Conservation (phyloP, 805 yeast genomes). For the Starmerella floricola region DNA sequence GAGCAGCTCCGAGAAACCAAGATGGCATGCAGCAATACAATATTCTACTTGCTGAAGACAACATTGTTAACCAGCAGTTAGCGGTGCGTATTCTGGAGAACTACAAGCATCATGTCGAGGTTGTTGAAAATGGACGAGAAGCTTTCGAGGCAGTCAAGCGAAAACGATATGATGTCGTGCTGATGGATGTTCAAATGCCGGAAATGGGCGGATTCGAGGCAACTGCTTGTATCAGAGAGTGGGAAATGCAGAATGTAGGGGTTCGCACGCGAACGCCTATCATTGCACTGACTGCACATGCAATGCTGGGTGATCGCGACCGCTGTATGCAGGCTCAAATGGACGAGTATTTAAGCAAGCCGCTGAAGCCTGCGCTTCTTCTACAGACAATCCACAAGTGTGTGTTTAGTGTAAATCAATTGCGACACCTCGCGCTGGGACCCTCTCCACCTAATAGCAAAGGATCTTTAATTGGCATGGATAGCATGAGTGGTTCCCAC, state of each 20-base stretch:
- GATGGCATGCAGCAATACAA: slow-evolving; percentile 67
- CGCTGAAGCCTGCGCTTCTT: slow-evolving; percentile 68
- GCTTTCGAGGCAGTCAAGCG: slow-evolving; percentile 65
- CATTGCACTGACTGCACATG: slow-evolving; percentile 84
- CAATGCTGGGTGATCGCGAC: slow-evolving; percentile 88
- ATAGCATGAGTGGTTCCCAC: slow-evolving; percentile 21
- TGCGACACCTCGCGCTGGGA: slow-evolving; percentile 30
- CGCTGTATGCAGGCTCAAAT: slow-evolving; percentile 76
- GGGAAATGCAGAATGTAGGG: slow-evolving; percentile 73
- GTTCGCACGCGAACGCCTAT: slow-evolving; percentile 70
- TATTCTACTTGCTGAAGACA: slow-evolving; percentile 74
- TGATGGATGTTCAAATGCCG: slow-evolving; percentile 94
- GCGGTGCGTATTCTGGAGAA: slow-evolving; percentile 78
- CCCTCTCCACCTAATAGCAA: slow-evolving; percentile 22
- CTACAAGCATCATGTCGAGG: slow-evolving; percentile 72
- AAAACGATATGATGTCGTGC: slow-evolving; percentile 61
- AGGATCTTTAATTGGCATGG: slow-evolving; percentile 18
- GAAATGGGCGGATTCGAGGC: slow-evolving; percentile 94
- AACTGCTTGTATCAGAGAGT: slow-evolving; percentile 70
- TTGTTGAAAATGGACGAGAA: slow-evolving; percentile 75
- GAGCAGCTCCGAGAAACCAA: slow-evolving; percentile 66
- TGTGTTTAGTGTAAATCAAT: slow-evolving; percentile 40
- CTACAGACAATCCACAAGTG: slow-evolving; percentile 79
- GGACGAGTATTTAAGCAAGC: slow-evolving; percentile 86
- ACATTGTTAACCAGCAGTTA: slow-evolving; percentile 72